A percentile compares a stretch with the other conserved stretches of the same genome.
Evolutionary conservation across 1,284 basidiomycete genomes (phyloP).

Genomic region (Sporisorium reilianum): DNA sequence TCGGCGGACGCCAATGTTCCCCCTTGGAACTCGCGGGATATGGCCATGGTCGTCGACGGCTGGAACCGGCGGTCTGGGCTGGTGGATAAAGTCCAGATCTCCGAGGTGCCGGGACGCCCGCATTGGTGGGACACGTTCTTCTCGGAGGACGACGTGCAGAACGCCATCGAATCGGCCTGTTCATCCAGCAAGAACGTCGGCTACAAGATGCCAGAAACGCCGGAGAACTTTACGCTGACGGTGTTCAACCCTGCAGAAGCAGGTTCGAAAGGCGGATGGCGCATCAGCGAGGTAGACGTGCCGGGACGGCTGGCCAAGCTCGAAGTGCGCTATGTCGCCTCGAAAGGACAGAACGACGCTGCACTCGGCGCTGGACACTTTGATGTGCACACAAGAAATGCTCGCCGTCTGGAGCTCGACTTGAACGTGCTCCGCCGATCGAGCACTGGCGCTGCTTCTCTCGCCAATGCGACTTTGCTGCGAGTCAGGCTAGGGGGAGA

Average conservation of each 20-base stretch:
- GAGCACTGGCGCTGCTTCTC: not conserved
- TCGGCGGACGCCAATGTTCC: constrained; percentile 83
- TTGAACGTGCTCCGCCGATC: constrained; percentile 7
- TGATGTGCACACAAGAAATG: constrained; percentile 7
- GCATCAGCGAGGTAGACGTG: constrained; percentile 73
- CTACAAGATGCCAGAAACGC: constrained; percentile 29
- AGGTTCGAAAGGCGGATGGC: constrained; percentile 78
- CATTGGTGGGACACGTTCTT: constrained; percentile 81
- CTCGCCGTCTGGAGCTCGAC: constrained; percentile 20
- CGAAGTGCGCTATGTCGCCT: constrained; percentile 17
- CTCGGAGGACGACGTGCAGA: constrained; percentile 73
- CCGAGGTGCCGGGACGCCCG: constrained; percentile 76
- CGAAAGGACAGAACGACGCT: not conserved
- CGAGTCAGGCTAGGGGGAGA: constrained; percentile 9
- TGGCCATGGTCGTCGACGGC: constrained; percentile 74
- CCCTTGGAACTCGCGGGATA: constrained; percentile 80
- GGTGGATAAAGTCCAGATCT: constrained; percentile 67
- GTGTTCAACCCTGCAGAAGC: constrained; percentile 77
- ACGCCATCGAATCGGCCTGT: constrained; percentile 70
- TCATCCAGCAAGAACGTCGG: constrained; percentile 19
- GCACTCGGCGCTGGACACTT: not conserved
- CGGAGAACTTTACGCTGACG: constrained; percentile 75
- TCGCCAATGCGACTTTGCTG: constrained; percentile 4
- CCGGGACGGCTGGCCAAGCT: constrained; percentile 72
- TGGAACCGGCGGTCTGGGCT: constrained; percentile 71